phyloP scores from a whole-genome alignment of 2,329 filamentous ascomycete species.

The Scolecobasidium constrictum region DNA sequence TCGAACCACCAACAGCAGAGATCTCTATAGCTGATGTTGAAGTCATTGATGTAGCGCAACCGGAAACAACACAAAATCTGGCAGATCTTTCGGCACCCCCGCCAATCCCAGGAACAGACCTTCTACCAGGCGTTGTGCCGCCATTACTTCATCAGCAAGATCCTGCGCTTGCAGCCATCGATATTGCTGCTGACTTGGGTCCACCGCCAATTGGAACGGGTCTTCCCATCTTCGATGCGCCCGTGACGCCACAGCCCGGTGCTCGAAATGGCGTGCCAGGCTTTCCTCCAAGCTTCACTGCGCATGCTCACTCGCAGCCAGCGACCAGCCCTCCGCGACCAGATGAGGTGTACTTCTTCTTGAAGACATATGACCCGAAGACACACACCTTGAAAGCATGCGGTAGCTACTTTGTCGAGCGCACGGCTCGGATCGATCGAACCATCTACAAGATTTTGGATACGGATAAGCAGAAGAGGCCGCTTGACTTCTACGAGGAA shows the following conservation, averaged over 20 bases:
- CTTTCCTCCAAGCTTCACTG: conserved; percentile 16
- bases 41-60: too few relatives aligned
- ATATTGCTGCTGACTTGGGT: neutral
- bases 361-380: conserved; percentile 28
- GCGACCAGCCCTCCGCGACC: conserved; percentile 10
- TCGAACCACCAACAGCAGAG: neutral
- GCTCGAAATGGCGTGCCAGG: conserved; percentile 4
- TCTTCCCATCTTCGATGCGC: neutral
- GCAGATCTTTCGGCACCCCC: neutral
- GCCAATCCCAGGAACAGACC: neutral
- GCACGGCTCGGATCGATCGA: conserved; percentile 22
- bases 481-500: conserved; percentile 40
- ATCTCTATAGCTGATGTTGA: too few relatives aligned
- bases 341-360: conserved; percentile 27
- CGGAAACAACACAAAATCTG: neutral
- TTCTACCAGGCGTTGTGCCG: too few relatives aligned
- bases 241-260: conserved; percentile 2
- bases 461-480: conserved; percentile 19
- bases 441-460: conserved; percentile 20
- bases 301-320: too few relatives aligned
- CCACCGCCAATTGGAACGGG: neutral
- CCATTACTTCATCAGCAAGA: too few relatives aligned
- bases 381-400: conserved; percentile 21
- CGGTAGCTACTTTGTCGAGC: conserved; percentile 21
- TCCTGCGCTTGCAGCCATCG: neutral